These are phyloP conservation scores for Daedaleopsis sinensis DNA, from an alignment of 768 basidiomycete genomes.

Conservation along the genomic window DNA sequence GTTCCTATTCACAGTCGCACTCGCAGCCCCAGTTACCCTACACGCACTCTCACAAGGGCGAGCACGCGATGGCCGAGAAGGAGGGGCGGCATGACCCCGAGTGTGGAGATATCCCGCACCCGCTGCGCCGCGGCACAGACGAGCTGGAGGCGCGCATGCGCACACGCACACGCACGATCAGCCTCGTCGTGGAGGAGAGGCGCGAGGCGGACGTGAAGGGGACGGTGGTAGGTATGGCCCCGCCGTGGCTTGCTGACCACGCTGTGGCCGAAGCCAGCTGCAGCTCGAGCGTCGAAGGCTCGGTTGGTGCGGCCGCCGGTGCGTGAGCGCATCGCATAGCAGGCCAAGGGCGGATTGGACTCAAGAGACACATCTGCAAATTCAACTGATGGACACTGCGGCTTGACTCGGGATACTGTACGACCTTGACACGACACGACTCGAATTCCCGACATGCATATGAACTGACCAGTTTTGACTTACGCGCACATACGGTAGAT, in stretches of 20 bases:
- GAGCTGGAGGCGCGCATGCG: constrained; percentile 12
- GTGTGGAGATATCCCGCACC: neutral
- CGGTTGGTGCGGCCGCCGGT: no score
- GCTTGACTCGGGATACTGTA: no score
- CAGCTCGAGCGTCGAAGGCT: constrained; percentile 2
- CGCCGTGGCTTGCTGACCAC: neutral
- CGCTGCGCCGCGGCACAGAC: constrained; percentile 8
- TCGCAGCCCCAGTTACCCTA: neutral
- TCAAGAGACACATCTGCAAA: no score
- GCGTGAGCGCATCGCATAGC: constrained; percentile 10
- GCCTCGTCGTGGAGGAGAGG: constrained; percentile 17
- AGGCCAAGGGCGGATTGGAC: no score
- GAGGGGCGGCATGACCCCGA: neutral
- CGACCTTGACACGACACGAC: no score
- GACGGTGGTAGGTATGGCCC: neutral
- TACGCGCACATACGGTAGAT: no score
- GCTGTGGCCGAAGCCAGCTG: constrained; percentile 6
- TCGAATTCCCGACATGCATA: no score
- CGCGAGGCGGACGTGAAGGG: neutral
- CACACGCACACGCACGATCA: constrained; percentile 16
- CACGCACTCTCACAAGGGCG: neutral
- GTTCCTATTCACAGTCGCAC: no score
- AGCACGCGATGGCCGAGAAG: constrained; percentile 3
- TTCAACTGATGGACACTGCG: no score
- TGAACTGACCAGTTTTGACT: no score